Evolutionary conservation across 192 early-diverging fungal genomes (phyloP), one percentile per base, ranked within the genome.

Genomic region (Backusella macrospora): DNA sequence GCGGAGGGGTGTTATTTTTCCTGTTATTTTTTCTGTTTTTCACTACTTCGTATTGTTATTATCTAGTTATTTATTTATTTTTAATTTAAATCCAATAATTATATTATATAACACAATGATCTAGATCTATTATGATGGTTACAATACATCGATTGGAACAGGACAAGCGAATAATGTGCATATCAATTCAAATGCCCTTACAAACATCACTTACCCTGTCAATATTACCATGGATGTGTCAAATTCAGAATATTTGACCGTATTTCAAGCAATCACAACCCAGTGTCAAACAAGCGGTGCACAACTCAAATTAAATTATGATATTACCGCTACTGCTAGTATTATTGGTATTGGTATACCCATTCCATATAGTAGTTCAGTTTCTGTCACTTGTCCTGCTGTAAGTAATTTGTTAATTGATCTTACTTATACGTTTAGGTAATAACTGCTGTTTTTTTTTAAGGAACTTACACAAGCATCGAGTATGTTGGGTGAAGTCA

Each of bases 121-220:
- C 26, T 78, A 87, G 86, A 84, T 82, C 14, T 84, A 80, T 71
- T 87, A 87, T 75, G 84, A 76, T 46, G 63, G 76, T 78, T 62
- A 62, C 67, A 15, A 68, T 76, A 15, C 64, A 6, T 69, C 81
- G 9, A 80, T 88, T 37, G 86, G 86, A 34, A 83, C 81, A 21
- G 86, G 86, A 5, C 65, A 69, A n/a, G 14, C 81, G 46, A 73
- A 52, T 55, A 43, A 86, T 40, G 79, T 84, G 38, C 71, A 79
- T 26, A 86, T 88, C 62, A 73, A 71, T 10, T 70, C 65, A 18
- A 73, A 86, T 38, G 73, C 71, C 5, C 75, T 69, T 40, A 81
- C 73, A 16, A 78, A 62, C 37, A 76, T 87, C 34, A 63, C 66
- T 0, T 88, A 86, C 66, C 84, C 84, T 16, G 82, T 88, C 47